Evolutionary conservation across 805 yeast species (phyloP), one percentile per base, ranked within the genome.

Genomic region (Maudiozyma barnettii): DNA sequence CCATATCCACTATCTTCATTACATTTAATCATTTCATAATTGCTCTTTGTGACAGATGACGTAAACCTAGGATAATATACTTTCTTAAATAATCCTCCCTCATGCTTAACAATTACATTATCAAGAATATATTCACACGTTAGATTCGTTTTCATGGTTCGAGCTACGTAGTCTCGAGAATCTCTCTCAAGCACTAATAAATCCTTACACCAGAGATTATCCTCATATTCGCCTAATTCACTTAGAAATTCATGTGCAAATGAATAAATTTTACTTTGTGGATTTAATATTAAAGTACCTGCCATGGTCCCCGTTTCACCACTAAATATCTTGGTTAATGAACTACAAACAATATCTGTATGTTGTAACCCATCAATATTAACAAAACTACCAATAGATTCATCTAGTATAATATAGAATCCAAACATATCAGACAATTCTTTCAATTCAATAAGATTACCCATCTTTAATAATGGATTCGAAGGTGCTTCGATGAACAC

Each of bases 401-500:
- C 99, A 67, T 93, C 99, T 37, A 93, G 83, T 16, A 86, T 85
- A 31, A 93, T 79, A 14, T 81, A 81, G 66, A 93, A 93, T 2
- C 76, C 74, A 67, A 75, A 85, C 54, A 81, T 71, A 50, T 78
- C 78, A 3, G 95, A 80, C 46, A 93, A 72, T 46, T 72, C 61
- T 47, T 82, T 75, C 49, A 89, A 76, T 55, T 80, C 76, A 39
- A 63, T 62, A 58, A 93, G 68, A 61, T 95, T 78, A 1, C 96
- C 95, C 41, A 95, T 84, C 59, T 80, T 84, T 51, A 95, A 70
- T 50, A 90, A 69, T n/a, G 98, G 98, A 64, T 90, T 90, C 0
- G 96, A 84, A 1, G 99, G 99, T 51, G 95, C 83, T 65, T 93
- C 99, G 62, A 96, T 84, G 60, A 87, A 86, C 36, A 93, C 73